Percentiles rank a stretch among this genome's conserved stretches.
Evolutionary conservation across 1,139 yeast species (phyloP).

Genomic region (Nakaseomyces uthaithaninus): DNA sequence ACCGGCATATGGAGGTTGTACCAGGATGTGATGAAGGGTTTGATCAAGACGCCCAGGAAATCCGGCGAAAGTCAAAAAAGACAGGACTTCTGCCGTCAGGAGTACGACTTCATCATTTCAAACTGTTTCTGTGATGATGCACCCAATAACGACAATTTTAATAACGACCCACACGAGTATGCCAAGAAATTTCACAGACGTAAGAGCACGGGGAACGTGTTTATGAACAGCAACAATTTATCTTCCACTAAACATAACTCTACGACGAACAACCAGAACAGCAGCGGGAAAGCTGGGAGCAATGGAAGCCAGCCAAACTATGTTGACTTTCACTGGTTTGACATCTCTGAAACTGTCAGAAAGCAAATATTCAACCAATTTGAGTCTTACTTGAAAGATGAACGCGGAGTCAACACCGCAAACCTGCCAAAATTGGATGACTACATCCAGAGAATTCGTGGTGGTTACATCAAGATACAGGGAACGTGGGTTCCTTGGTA

Average conservation of each 20-base stretch:
- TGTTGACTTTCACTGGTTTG: constrained; percentile 30
- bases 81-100: constrained; percentile 14
- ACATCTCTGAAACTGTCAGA: constrained; percentile 19
- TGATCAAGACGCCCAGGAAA: constrained; percentile 13
- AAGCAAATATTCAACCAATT: constrained; percentile 51
- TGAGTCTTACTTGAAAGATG: constrained; percentile 41
- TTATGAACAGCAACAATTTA: constrained; percentile 3
- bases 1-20: constrained; percentile 79
- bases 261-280: background rate
- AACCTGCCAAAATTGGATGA: constrained; percentile 6
- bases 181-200: constrained; percentile 3
- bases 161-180: background rate
- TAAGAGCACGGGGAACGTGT: background rate
- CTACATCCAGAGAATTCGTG: constrained; percentile 56
- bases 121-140: constrained; percentile 6
- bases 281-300: background rate
- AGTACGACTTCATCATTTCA: constrained; percentile 11
- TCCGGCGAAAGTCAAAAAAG: constrained; percentile 8
- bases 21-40: constrained; percentile 31
- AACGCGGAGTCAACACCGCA: constrained; percentile 32
- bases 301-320: constrained; percentile 12
- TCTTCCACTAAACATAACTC: background rate
- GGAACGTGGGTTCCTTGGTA: constrained; percentile 88
- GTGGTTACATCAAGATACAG: constrained; percentile 87
- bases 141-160: background rate